phyloP scores from a whole-genome alignment of 2,329 filamentous ascomycete species.

The Cytospora paraplurivora region DNA sequence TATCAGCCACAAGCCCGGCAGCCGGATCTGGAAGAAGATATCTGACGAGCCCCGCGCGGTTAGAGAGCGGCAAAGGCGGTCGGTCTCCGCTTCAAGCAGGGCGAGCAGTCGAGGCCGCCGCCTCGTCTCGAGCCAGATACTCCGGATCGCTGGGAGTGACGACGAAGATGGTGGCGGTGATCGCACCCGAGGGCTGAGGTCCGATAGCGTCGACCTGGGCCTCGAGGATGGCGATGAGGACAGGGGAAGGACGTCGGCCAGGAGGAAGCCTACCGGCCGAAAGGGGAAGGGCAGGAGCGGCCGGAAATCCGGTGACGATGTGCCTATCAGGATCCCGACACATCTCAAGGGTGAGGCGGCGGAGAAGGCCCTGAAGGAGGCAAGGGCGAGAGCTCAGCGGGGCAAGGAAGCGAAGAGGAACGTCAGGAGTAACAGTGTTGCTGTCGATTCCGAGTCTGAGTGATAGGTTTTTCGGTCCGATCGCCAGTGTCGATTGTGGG shows the following conservation, averaged over 20 bases:
- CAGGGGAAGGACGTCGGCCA: not conserved
- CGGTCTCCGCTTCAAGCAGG: slow-evolving; percentile 16
- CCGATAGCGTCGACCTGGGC: slow-evolving; percentile 3
- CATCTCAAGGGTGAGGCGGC: slow-evolving; percentile 20
- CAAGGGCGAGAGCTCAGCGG: not conserved
- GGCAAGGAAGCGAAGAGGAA: slow-evolving; percentile 1
- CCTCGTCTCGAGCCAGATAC: slow-evolving; percentile 24
- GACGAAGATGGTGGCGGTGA: not conserved
- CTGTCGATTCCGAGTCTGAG: slow-evolving; percentile 21
- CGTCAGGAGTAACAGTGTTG: slow-evolving; percentile 13
- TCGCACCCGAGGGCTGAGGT: not conserved
- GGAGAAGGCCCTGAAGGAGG: slow-evolving; percentile 14
- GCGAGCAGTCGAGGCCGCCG: slow-evolving; percentile 11
- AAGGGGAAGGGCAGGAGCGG: not conserved
- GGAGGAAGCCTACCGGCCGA: no score
- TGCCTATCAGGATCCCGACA: slow-evolving; percentile 13
- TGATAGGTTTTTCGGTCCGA: slow-evolving; percentile 1
- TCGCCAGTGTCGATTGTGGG: not conserved
- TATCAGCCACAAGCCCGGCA: slow-evolving; percentile 12
- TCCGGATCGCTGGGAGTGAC: not conserved
- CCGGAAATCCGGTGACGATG: not conserved
- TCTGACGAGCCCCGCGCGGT: slow-evolving; percentile 22
- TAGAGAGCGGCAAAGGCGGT: slow-evolving; percentile 22
- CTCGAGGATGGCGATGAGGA: not conserved
- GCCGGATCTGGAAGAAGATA: slow-evolving; percentile 18